These are phyloP conservation scores for Peziza echinospora DNA, from an alignment of 495 filamentous ascomycete species.

Conservation along the genomic window DNA sequence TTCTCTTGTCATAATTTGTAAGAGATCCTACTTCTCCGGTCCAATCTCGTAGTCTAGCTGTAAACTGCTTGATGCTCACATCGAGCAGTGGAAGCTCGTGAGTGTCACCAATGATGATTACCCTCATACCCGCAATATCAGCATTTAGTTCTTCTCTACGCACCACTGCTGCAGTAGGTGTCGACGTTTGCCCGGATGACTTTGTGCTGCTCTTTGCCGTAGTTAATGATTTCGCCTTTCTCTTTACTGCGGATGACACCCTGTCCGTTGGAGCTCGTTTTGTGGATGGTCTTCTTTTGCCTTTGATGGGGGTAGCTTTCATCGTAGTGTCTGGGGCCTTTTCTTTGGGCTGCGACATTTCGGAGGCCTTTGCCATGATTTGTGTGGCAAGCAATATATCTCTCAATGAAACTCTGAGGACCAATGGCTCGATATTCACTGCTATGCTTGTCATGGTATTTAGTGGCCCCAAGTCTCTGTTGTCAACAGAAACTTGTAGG, in stretches of 20 bases:
- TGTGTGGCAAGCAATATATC: constrained; percentile 88
- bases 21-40: constrained; percentile 34
- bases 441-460: constrained; percentile 47
- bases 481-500: constrained; percentile 72
- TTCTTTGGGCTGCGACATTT: constrained; percentile 39
- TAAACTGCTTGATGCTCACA: constrained; percentile 81
- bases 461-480: constrained; percentile 27
- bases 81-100: constrained; percentile 90
- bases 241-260: constrained; percentile 35
- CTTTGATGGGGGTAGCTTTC: constrained; percentile 25
- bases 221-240: constrained; percentile 22
- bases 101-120: constrained; percentile 84
- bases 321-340: constrained; percentile 22
- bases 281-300: constrained; percentile 43
- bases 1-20: background rate
- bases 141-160: constrained; percentile 70
- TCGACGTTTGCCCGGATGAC: constrained; percentile 10
- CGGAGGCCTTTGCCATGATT: constrained; percentile 80
- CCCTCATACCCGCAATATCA: constrained; percentile 64
- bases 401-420: constrained; percentile 76
- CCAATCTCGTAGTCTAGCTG: constrained; percentile 69
- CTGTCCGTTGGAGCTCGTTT: constrained; percentile 26
- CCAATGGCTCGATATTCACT: constrained; percentile 72
- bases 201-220: constrained; percentile 20
- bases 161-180: constrained; percentile 29